Evolutionary conservation across 768 basidiomycete species (phyloP), one percentile per base, ranked within the genome.

Genomic region (Arthromyces matolae): DNA sequence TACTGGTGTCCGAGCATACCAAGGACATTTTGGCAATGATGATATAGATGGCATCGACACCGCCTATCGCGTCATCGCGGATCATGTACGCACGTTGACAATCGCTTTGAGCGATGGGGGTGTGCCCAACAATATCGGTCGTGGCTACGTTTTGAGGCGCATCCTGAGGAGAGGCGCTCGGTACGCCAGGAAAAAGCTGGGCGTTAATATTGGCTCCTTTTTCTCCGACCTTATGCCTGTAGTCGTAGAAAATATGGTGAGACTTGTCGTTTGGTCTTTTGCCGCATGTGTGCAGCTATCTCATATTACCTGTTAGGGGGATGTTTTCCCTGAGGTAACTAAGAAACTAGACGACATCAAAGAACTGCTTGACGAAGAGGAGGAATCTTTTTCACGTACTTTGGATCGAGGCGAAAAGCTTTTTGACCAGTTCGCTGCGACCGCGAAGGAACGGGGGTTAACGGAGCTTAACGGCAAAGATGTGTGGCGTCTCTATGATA

Each of bases 71-170:
- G 89, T 99, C 38, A 83, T 98, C 43, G 94, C 95, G 5, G 96
- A 99, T 65, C 96, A 99, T 64, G 87, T 94, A 28, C 78, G 96
- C 52, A 98, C 96, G 6, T 72, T 99, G 56, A 93, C 93, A 0
- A 91, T 99, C 60, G 95, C 96, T 13, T 74, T 99, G 54, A 91
- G 91, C 54, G 96, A 99, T 58, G 96, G 96, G 28, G 96, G 96
- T 43, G 82, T 96, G 9, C 96, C 96, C 3, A 92, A 90, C 61
- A 98, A 97, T 60, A 86, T 95, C 41, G 96, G 96, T 8, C 79
- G 96, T 45, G 96, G 96, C 2, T 99, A 99, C 55, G 96, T 99
- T n/a, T 78, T 99, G 5, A 76, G 96, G 39, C 83, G 96, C 16
- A 95, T 99, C 45, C 72, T 99, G 36, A 77, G 96, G 45, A 76